A percentile compares a stretch with the other conserved stretches of the same genome.
Conservation (phyloP, 257 asterid genomes). For the Ballota nigra region DNA sequence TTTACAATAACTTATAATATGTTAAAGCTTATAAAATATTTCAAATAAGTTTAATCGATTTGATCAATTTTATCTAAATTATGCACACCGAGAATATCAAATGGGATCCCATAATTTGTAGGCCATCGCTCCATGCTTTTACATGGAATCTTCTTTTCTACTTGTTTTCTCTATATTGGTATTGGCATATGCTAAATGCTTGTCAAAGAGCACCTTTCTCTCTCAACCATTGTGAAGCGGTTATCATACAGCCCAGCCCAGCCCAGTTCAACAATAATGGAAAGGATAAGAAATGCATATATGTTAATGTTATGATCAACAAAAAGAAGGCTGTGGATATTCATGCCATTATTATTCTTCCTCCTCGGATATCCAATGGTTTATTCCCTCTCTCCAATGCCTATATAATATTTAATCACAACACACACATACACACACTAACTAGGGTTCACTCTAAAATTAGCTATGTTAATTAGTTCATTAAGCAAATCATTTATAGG, state of each 20-base stretch:
- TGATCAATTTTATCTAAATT: too few relatives aligned
- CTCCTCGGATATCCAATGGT: background rate
- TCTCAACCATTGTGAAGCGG: background rate
- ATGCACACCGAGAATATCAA: too few relatives aligned
- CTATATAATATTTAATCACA: slow-evolving; percentile 7
- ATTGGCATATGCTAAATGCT: slow-evolving; percentile 4
- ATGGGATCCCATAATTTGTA: too few relatives aligned
- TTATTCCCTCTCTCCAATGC: slow-evolving; percentile 15
- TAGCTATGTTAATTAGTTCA: background rate
- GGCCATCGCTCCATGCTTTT: background rate
- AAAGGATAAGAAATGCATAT: background rate
- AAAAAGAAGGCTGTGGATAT: background rate
- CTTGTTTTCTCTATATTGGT: slow-evolving; percentile 3
- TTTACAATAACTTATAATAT: too few relatives aligned
- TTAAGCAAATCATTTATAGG: slow-evolving; percentile 15
- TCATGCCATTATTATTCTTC: background rate
- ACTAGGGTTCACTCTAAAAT: background rate
- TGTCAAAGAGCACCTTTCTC: background rate
- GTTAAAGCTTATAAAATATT: too few relatives aligned
- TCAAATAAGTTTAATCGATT: too few relatives aligned
- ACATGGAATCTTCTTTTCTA: slow-evolving; percentile 18
- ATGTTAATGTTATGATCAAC: too few relatives aligned
- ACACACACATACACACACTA: background rate
- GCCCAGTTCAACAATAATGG: background rate
- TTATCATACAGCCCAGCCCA: too few relatives aligned